A percentile compares a stretch with the other conserved stretches of the same genome.
These are phyloP conservation scores for Komagataella ulmi DNA, from an alignment of 805 yeast species.

Conservation along the genomic window DNA sequence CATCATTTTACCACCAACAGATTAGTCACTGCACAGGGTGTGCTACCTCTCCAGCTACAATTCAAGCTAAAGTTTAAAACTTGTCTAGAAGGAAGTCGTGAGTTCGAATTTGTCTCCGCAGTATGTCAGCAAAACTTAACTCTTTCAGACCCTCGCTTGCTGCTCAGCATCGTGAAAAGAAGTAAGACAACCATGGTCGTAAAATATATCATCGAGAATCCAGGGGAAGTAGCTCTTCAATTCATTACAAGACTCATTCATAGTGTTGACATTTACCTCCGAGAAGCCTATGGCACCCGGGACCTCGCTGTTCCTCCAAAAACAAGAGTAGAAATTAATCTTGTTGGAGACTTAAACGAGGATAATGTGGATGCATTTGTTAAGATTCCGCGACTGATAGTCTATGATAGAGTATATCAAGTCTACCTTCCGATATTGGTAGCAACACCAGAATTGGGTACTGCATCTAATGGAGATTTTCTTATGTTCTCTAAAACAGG, in stretches of 20 bases:
- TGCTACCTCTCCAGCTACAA: neutral
- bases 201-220: conserved; percentile 54
- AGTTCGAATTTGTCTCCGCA: conserved; percentile 5
- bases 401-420: conserved; percentile 57
- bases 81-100: conserved; percentile 3
- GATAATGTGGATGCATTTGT: conserved; percentile 8
- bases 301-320: conserved; percentile 50
- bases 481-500: neutral
- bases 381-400: conserved; percentile 47
- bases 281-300: conserved; percentile 6
- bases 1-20: neutral
- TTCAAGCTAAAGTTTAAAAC: neutral
- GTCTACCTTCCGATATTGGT: conserved; percentile 42
- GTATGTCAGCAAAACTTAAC: conserved; percentile 45
- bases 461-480: conserved; percentile 14
- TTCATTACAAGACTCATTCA: conserved; percentile 23
- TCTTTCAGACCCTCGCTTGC: conserved; percentile 55
- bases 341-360: conserved; percentile 7
- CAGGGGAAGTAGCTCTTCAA: conserved; percentile 55
- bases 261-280: conserved; percentile 6
- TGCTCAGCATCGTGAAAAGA: conserved; percentile 23
- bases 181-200: conserved; percentile 14
- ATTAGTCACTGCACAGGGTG: neutral
- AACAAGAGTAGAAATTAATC: conserved; percentile 31
- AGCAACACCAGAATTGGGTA: conserved; percentile 18